Conservation (phyloP, 352 stramenopile species). For the Phytophthora vignae region DNA sequence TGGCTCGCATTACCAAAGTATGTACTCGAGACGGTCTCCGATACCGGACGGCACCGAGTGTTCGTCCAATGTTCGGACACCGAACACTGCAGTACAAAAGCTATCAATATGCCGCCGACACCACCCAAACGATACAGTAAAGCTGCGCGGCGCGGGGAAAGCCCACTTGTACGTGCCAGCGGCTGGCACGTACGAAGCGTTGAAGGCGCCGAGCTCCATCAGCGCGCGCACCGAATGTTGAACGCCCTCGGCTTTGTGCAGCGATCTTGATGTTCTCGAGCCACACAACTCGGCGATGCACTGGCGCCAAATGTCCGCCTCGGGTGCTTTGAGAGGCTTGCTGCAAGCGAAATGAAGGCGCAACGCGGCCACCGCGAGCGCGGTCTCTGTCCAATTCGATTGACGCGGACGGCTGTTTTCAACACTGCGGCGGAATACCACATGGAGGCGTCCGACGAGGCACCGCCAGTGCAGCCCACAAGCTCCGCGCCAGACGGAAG, state of each 20-base stretch:
- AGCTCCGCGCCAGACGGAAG: constrained; percentile 19
- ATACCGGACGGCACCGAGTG: background rate
- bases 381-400: constrained; percentile 6
- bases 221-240: constrained; percentile 18
- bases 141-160: background rate
- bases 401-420: constrained; percentile 28
- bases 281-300: constrained; percentile 23
- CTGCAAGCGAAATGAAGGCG: background rate
- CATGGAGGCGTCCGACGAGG: constrained; percentile 14
- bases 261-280: constrained; percentile 13
- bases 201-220: constrained; percentile 13
- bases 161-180: constrained; percentile 8
- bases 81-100: background rate
- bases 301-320: constrained; percentile 8
- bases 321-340: too few relatives aligned
- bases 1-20: background rate
- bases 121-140: background rate
- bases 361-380: constrained; percentile 14
- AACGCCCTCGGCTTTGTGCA: constrained; percentile 22
- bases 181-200: constrained; percentile 14
- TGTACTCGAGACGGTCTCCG: background rate
- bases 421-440: constrained; percentile 29
- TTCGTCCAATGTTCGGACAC: background rate
- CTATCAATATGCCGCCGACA: background rate
- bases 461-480: constrained; percentile 23